Evolutionary conservation across 805 yeast genomes (phyloP).

Genomic region (Priceomyces castillae): DNA sequence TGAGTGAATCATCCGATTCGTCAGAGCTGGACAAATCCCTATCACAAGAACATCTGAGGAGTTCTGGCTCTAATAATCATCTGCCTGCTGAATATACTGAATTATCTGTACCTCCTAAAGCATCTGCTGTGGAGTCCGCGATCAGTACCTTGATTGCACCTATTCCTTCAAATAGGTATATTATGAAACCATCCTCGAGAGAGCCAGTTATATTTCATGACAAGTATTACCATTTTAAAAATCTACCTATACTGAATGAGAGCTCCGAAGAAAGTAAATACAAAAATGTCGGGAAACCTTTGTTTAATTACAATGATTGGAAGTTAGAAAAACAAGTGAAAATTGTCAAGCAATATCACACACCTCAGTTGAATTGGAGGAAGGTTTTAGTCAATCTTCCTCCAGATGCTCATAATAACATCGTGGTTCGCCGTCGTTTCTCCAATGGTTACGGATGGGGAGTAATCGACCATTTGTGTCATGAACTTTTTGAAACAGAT

Average conservation of each 20-base stretch:
- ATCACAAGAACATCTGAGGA: neutral
- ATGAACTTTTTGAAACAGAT: conserved; percentile 19
- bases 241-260: conserved; percentile 19
- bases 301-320: conserved; percentile 32
- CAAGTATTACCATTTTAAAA: conserved; percentile 33
- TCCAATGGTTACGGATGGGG: conserved; percentile 49
- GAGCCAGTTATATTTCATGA: conserved; percentile 42
- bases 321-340: conserved; percentile 37
- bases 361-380: conserved; percentile 38
- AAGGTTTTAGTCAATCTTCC: conserved; percentile 42
- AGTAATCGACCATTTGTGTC: conserved; percentile 40
- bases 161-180: conserved; percentile 31
- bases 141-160: conserved; percentile 40
- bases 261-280: conserved; percentile 16
- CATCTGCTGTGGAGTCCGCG: conserved; percentile 43
- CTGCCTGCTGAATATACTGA: neutral
- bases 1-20: neutral
- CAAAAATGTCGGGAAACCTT: conserved; percentile 7
- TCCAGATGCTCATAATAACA: conserved; percentile 47
- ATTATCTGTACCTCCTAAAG: conserved; percentile 38
- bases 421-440: conserved; percentile 41
- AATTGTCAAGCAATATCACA: conserved; percentile 42
- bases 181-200: conserved; percentile 34
- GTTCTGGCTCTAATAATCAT: neutral
- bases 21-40: neutral